Evolutionary conservation across 805 yeast genomes (phyloP), one percentile per base, ranked within the genome.

Genomic region (Cyberlindnera misumaiensis): DNA sequence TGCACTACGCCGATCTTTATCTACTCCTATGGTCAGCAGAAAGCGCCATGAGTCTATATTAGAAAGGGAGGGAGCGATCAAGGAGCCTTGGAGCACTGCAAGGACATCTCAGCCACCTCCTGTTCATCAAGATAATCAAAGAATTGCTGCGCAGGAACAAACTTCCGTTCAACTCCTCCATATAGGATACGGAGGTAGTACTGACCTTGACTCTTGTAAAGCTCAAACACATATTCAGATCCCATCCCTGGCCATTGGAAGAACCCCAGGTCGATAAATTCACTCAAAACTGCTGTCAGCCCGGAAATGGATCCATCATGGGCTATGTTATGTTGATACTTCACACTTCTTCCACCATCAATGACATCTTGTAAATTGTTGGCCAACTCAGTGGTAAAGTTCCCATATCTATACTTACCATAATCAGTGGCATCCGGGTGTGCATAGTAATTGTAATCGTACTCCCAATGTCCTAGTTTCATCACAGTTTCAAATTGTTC

Each of bases 161-260:
- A 52, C 14, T 43, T 36, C 15, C 47, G 38, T 37, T 52, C 56
- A 28, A 30, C 42, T 9, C 69, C 68, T 33, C 55, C 47, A 45
- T 65, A 67, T 17, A 67, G 48, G 14, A 62, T 62, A 43, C 72
- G 59, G 29, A 67, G 40, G 28, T 24, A 32, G 42, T 51, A 57
- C 10, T 49, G 48, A 22, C 42, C 42, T 30, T 48, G 49, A 12
- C 36, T 35, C 7, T 58, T 52, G 55, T 67, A 67, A 6, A 67
- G 40, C 46, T 67, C 71, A 42, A 66, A 60, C 2, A 60, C 60
- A 26, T 64, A 49, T 36, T 67, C 67, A 18, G 72, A 45, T n/a
- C 71, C 73, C 71, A 67, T 66, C 6, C 71, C 73, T 11, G 73
- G 73, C 73, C 73, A 67, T 45, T 68, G 56, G 41, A 67, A 56